Base-by-base conservation (phyloP, 2,329 filamentous ascomycete species). In the Pyrenophora tritici-repentis region DNA sequence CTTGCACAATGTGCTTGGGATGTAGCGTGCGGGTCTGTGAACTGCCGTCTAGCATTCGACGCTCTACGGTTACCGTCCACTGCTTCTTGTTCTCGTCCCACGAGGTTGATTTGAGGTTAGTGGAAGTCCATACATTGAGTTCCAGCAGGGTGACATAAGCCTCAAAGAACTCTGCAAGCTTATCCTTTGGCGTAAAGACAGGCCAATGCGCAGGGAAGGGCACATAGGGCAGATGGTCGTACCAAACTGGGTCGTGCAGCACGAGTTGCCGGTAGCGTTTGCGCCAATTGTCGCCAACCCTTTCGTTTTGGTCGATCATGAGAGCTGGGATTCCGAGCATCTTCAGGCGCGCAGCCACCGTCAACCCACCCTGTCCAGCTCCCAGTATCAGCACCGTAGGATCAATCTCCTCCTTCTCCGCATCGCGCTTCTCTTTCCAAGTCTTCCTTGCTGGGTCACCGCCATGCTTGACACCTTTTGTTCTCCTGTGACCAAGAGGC, bases 211-310 rank as follows among this genome's bases (percentile, higher is more conserved):
- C 37, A 14, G 68, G 68, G 38, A 70, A 71, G 2, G 63, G 62
- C 2, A 71, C 20, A 36, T 70, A 76, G 1, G 74, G 75, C 50
- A 76, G 60, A 36, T 75, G 70, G 43, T 73, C 71, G 42, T 73
- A 73, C 53, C 70, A 70, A n/a, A 72, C 74, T 4, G 69, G 70
- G 6, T 75, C 74, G 53, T 76, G 74, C 22, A 72, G 70, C 10
- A 75, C 74, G 7, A 76, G 67, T 16, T 76, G 76, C 33, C 77
- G 74, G 53, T 81, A 81, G 40, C 78, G 68, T 40, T 74, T 69
- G 1, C 67, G 66, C 78, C 78, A 81, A 37, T 75, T 77, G 45
- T 79, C 74, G 2, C 79, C 78, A 4, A 80, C 68, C 0, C 68
- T 58, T 17, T 65, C 61, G 26, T 76, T 75, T 18, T 70, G 68